Evolutionary conservation across 1,139 yeast genomes (phyloP), one percentile per base, ranked within the genome.

Genomic region (Petasospora fabianii): DNA sequence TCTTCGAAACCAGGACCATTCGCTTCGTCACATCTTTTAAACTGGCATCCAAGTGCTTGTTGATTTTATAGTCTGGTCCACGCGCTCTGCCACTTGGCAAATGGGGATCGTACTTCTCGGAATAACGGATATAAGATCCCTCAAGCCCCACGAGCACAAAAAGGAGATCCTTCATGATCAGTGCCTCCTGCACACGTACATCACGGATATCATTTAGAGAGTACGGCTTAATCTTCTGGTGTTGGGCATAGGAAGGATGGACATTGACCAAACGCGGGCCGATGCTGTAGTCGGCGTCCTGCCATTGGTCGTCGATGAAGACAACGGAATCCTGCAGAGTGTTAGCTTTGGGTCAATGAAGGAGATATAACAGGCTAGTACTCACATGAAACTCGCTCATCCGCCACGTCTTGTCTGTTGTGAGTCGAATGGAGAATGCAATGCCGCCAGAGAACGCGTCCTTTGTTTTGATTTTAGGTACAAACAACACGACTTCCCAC

Each of bases 1-100:
- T 71, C 50, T 79, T 78, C 1, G 96, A 96, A 36, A 69, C 65
- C 36, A 67, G 73, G 12, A 79, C 71, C 29, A 88, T 61, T 41
- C 76, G 69, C 51, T 76, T 75, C 15, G 90, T 73, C n/a, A 86
- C 69, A 34, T 82, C 84, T 55, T 83, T 84, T 47, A 87, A 68
- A 27, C 90, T 77, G 1, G 85, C 71, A 54, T 87, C 95, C 51
- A 92, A 65, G 44, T 78, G 78, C 51, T 78, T 81, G 28, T 84
- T 82, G 21, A 86, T 73, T 48, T 77, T 73, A 60, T 73, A 88
- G 43, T 84, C 92, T 1, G 95, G 94, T 0, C 95, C 95, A 14
- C 58, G 59, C 5, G 83, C 63, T 32, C 73, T 56, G 10, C 61
- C 52, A 7, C 56, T 56, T 4, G 57, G 43, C 15, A 62, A 59